Evolutionary conservation across 2,329 filamentous ascomycete genomes (phyloP).

Genomic region (Colletotrichum godetiae): DNA sequence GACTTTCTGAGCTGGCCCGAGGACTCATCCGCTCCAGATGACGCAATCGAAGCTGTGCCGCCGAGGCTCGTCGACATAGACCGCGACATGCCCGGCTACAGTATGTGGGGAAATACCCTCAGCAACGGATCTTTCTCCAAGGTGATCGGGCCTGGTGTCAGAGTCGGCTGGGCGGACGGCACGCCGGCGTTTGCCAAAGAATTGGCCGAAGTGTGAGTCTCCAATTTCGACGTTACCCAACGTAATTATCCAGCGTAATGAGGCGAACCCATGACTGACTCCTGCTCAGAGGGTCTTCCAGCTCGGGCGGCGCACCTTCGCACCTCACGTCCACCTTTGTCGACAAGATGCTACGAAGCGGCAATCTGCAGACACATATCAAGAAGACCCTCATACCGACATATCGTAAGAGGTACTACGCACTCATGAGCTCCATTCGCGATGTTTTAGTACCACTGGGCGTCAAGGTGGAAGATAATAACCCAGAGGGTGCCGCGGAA

Average conservation of each 20-base stretch:
- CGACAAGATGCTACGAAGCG: constrained; percentile 37
- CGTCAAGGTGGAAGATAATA: not conserved
- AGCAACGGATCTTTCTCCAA: constrained; percentile 96
- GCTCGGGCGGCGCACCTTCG: constrained; percentile 42
- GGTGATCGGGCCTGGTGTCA: constrained; percentile 80
- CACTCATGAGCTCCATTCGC: constrained; percentile 35
- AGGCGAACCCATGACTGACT: not conserved
- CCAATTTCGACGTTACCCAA: too few relatives aligned
- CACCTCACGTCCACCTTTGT: constrained; percentile 9
- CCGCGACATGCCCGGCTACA: constrained; percentile 64
- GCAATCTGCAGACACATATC: constrained; percentile 38
- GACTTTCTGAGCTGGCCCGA: constrained; percentile 84
- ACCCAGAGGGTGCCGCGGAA: not conserved
- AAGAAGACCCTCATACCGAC: constrained; percentile 35
- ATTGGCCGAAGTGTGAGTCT: constrained; percentile 60
- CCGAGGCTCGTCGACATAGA: constrained; percentile 86
- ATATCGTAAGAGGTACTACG: constrained; percentile 36
- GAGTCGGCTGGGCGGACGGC: constrained; percentile 88
- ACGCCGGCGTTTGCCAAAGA: constrained; percentile 65
- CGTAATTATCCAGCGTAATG: too few relatives aligned
- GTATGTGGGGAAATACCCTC: constrained; percentile 79
- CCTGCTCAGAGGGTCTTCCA: not conserved
- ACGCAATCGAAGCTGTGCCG: constrained; percentile 59
- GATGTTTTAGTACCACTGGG: constrained; percentile 35
- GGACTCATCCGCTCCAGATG: constrained; percentile 41